Base-by-base conservation (phyloP, 192 early-diverging fungal species). In the Backusella mclennaniae region DNA sequence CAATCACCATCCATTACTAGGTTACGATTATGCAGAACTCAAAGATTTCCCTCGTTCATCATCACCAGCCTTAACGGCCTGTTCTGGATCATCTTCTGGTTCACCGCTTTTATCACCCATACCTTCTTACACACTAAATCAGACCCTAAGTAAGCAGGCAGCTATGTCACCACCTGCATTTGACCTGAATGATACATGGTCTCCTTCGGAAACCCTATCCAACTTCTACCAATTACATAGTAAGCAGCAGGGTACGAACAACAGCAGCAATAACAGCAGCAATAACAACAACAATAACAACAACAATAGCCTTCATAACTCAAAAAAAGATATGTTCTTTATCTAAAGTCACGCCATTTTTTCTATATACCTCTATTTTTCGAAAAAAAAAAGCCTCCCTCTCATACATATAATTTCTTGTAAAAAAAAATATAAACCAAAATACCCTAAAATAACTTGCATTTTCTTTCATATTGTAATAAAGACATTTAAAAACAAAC, bases 1-100 rank as follows among this genome's bases (percentile, higher is more conserved):
- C 14, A 75, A 66, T 42, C 76, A 78, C 41, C 81, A 82, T 63
- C 81, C 81, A 26, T 44, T 82, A 6, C 52, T 82, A 41, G 81
- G 81, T 21, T 82, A 82, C 59, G 71, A 78, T 71, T 82, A 78
- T 72, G 67, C 76, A 42, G 81, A 77, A 73, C 74, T 82, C 17
- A 77, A 78, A 53, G 70, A 82, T 33, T 82, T 82, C 36, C 81
- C 81, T 73, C 76, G 78, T 41, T 73, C 77, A 44, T 52, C 74
- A 41, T 69, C 77, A 68, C 44, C 71, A 44, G 35, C 77, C 8
- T 49, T 78, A 69, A 72, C 77, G 23, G 56, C 59, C 12, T 73
- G 71, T 0, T 78, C 76, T 39, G 41, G 36, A 21, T 67, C 63
- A 19, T 68, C 77, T 49, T 74, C 67, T 76, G 15, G 35, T 26